Percentiles rank a stretch among this genome's conserved stretches.
These are phyloP conservation scores for Penicillium expansum DNA, from an alignment of 2,329 filamentous ascomycete genomes.

Conservation along the genomic window DNA sequence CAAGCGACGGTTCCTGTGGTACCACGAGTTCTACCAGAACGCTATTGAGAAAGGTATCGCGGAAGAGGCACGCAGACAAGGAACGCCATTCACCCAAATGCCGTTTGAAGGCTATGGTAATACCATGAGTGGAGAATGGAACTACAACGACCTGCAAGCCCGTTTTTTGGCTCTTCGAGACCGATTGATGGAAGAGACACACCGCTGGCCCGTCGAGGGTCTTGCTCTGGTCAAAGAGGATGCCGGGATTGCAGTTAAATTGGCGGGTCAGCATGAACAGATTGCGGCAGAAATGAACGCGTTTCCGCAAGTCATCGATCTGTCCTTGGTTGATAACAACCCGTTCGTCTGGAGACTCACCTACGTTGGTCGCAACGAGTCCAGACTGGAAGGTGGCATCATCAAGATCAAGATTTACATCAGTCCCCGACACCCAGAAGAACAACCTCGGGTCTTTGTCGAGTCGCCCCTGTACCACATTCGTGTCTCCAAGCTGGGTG, in stretches of 20 bases:
- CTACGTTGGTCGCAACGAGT: constrained; percentile 89
- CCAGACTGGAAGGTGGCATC: constrained; percentile 85
- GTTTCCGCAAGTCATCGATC: constrained; percentile 65
- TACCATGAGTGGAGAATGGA: constrained; percentile 80
- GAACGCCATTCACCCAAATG: constrained; percentile 70
- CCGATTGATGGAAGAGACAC: constrained; percentile 68
- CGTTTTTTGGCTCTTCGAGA: constrained; percentile 68
- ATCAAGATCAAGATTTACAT: constrained; percentile 78
- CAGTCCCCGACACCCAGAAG: constrained; percentile 80
- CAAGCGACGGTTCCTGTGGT: constrained; percentile 93
- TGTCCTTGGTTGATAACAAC: constrained; percentile 75
- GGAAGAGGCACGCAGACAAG: constrained; percentile 59
- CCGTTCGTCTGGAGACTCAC: constrained; percentile 87
- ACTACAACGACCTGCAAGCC: constrained; percentile 70
- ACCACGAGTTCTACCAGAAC: constrained; percentile 80
- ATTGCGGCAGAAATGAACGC: constrained; percentile 71
- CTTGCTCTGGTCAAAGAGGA: constrained; percentile 61
- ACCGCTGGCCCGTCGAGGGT: constrained; percentile 70
- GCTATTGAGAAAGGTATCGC: constrained; percentile 61
- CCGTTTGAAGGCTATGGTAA: constrained; percentile 80
- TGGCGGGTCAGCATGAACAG: constrained; percentile 82
- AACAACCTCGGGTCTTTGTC: constrained; percentile 80
- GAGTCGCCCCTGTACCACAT: constrained; percentile 85
- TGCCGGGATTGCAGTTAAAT: constrained; percentile 72
- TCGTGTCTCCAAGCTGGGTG: constrained; percentile 74